Evolutionary conservation across 2,329 filamentous ascomycete species (phyloP).

Genomic region (Biscogniauxia marginata): DNA sequence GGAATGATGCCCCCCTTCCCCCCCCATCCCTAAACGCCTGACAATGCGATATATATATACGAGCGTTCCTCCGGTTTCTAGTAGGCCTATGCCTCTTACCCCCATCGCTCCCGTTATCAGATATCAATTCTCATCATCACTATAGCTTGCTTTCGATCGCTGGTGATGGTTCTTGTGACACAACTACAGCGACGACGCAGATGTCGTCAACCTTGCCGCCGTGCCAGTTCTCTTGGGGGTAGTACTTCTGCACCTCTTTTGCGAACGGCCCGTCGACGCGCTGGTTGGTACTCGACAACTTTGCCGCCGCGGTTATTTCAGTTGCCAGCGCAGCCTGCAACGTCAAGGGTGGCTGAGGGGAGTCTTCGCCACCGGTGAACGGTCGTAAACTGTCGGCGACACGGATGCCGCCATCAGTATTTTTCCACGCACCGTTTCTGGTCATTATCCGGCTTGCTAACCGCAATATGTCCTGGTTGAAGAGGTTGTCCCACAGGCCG

Average conservation of each 20-base stretch:
- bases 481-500: constrained; percentile 94
- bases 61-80: constrained; percentile 8
- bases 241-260: constrained; percentile 86
- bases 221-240: constrained; percentile 80
- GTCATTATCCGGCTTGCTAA: constrained; percentile 78
- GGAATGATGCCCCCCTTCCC: constrained; percentile 2
- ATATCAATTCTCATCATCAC: neutral
- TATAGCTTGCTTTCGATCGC: constrained; percentile 28
- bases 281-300: constrained; percentile 76
- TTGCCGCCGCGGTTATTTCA: constrained; percentile 78
- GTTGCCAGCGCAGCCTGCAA: constrained; percentile 78
- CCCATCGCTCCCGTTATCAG: neutral
- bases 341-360: constrained; percentile 40
- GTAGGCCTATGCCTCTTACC: neutral
- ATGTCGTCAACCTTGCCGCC: constrained; percentile 98
- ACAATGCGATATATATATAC: constrained; percentile 19
- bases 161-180: constrained; percentile 53
- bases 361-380: constrained; percentile 42
- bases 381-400: constrained; percentile 60
- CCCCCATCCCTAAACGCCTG: constrained; percentile 20
- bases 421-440: constrained; percentile 69
- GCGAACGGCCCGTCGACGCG: constrained; percentile 90
- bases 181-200: constrained; percentile 77
- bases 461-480: constrained; percentile 81
- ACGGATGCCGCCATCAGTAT: constrained; percentile 58